Percentiles rank a stretch among this genome's conserved stretches.
Conservation (phyloP, 2,329 filamentous ascomycete species). For the Fusarium penzigii region DNA sequence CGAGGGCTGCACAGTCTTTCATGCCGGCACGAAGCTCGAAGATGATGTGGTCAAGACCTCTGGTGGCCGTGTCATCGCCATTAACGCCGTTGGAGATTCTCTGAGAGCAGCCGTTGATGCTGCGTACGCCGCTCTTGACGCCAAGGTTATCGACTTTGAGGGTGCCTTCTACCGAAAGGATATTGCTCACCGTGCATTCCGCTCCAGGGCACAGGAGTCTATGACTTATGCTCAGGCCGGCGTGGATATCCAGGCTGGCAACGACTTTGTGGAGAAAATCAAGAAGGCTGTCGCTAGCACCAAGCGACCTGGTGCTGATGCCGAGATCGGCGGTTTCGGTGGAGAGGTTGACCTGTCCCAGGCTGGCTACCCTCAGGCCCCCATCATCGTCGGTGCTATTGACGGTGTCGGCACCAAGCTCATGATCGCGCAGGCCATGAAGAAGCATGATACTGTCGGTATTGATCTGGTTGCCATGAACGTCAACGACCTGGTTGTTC, state of each 20-base stretch:
- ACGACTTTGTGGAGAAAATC: slow-evolving; percentile 88
- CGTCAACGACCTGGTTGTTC: slow-evolving; percentile 95
- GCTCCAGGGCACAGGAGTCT: slow-evolving; percentile 46
- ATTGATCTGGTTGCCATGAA: slow-evolving; percentile 99
- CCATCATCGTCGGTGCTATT: slow-evolving; percentile 88
- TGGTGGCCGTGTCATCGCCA: slow-evolving; percentile 90
- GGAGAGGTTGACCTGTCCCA: slow-evolving; percentile 63
- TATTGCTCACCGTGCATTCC: slow-evolving; percentile 78
- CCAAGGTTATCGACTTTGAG: slow-evolving; percentile 71
- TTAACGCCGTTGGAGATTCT: slow-evolving; percentile 72
- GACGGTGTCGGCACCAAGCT: slow-evolving; percentile 97
- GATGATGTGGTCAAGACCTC: slow-evolving; percentile 69
- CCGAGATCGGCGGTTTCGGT: slow-evolving; percentile 93
- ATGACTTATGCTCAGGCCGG: slow-evolving; percentile 93
- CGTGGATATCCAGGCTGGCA: slow-evolving; percentile 92
- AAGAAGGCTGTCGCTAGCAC: slow-evolving; percentile 88
- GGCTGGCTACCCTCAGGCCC: slow-evolving; percentile 72
- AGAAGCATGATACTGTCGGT: slow-evolving; percentile 90
- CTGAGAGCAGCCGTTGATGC: slow-evolving; percentile 81
- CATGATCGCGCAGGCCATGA: slow-evolving; percentile 88
- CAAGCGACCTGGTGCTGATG: slow-evolving; percentile 81
- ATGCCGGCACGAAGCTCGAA: slow-evolving; percentile 78
- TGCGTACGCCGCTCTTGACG: slow-evolving; percentile 81
- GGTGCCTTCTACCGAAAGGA: slow-evolving; percentile 92
- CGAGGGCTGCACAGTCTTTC: slow-evolving; percentile 72